Evolutionary conservation across 2,329 filamentous ascomycete species (phyloP).

Genomic region (Colletotrichum eremochloae): DNA sequence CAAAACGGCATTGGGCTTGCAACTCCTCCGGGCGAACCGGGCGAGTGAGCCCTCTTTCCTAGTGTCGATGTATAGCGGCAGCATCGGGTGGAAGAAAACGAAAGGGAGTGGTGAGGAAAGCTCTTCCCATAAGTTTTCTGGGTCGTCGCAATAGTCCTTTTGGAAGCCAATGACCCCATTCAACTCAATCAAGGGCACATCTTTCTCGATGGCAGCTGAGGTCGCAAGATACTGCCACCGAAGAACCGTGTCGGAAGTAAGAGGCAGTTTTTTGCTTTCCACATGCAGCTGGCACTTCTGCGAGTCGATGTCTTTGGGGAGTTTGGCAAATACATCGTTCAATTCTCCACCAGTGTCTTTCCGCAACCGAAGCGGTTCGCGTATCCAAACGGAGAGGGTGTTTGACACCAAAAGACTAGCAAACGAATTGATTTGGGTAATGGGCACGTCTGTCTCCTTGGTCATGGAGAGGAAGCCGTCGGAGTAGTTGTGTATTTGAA

Average conservation of each 20-base stretch:
- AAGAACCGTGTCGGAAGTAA: constrained; percentile 67
- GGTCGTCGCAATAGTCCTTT: constrained; percentile 77
- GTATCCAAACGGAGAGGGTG: constrained; percentile 82
- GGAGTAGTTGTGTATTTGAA: constrained; percentile 78
- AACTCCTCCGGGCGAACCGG: constrained; percentile 92
- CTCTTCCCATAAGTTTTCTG: constrained; percentile 76
- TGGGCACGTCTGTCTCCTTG: constrained; percentile 71
- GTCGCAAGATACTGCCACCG: constrained; percentile 78
- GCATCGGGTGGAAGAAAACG: constrained; percentile 87
- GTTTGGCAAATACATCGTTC: constrained; percentile 76
- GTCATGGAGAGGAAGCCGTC: constrained; percentile 82
- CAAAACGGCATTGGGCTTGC: constrained; percentile 87
- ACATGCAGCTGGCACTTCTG: constrained; percentile 60
- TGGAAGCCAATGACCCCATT: constrained; percentile 83
- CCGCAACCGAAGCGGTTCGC: constrained; percentile 77
- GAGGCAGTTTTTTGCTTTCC: constrained; percentile 64
- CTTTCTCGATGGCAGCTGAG: constrained; percentile 66
- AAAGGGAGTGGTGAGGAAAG: constrained; percentile 77
- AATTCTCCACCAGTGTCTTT: constrained; percentile 75
- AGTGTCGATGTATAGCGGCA: constrained; percentile 95
- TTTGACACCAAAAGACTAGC: constrained; percentile 81
- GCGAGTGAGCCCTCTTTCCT: constrained; percentile 87
- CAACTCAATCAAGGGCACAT: constrained; percentile 75
- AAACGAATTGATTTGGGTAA: constrained; percentile 81
- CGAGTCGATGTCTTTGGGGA: constrained; percentile 59